phyloP scores from a whole-genome alignment of 176 grass and related monocot genomes.

The Oryza coarctata region DNA sequence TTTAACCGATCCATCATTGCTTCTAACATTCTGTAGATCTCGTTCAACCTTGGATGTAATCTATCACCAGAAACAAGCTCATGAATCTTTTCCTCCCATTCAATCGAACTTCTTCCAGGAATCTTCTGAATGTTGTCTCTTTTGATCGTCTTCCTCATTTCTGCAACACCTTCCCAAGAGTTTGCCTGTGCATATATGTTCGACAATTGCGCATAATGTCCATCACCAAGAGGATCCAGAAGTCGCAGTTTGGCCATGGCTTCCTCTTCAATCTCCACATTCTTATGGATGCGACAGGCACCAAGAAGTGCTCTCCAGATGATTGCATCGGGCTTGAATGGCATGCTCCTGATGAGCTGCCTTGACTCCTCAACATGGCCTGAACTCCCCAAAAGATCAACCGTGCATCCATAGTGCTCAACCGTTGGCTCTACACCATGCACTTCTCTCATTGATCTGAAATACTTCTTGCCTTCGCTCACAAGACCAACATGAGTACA shows the following conservation, averaged over 20 bases:
- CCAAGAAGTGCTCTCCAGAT: conserved; percentile 78
- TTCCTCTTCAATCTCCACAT: conserved; percentile 64
- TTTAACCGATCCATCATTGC: conserved; percentile 61
- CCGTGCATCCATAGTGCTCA: conserved; percentile 76
- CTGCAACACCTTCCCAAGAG: conserved; percentile 58
- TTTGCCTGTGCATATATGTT: conserved; percentile 77
- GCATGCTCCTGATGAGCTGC: conserved; percentile 56
- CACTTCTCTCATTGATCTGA: conserved; percentile 45
- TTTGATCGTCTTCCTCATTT: conserved; percentile 57
- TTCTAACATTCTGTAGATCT: conserved; percentile 58
- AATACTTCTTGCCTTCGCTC: conserved; percentile 52
- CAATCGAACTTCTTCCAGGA: conserved; percentile 70
- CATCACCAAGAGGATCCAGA: conserved; percentile 65
- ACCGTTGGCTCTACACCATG: conserved; percentile 50
- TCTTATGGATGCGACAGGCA: conserved; percentile 70
- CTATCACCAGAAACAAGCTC: conserved; percentile 59
- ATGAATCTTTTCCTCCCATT: conserved; percentile 41
- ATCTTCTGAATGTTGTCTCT: conserved; percentile 53
- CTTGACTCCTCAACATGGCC: conserved; percentile 57
- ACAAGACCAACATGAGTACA: conserved; percentile 75
- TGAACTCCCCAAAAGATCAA: conserved; percentile 70
- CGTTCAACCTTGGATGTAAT: conserved; percentile 49
- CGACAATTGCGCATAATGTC: conserved; percentile 58
- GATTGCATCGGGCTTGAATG: conserved; percentile 52
- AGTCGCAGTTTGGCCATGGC: conserved; percentile 49